A percentile compares a stretch with the other conserved stretches of the same genome.
Evolutionary conservation across 371 early-diverging fungal genomes (phyloP).

Genomic region (Mortierella polycephala): DNA sequence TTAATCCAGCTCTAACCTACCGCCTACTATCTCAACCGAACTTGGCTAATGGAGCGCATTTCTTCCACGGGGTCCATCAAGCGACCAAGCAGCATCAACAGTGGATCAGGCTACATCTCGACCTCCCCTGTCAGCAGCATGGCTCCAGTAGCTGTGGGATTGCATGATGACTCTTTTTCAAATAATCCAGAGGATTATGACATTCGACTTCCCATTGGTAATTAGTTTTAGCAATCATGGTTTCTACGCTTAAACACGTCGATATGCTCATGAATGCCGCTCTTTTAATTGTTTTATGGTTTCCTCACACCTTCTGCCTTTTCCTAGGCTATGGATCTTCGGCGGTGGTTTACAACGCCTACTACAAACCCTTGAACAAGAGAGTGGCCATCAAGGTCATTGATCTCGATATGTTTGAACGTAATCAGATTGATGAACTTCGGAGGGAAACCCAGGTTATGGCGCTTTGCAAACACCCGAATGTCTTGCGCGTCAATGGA

Average conservation of each 20-base stretch:
- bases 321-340: constrained; percentile 88
- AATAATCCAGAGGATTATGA: constrained; percentile 57
- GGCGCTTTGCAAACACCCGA: constrained; percentile 87
- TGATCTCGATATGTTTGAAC: constrained; percentile 92
- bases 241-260: no score
- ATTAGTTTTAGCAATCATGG: no score
- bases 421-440: constrained; percentile 93
- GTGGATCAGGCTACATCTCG: constrained; percentile 36
- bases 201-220: constrained; percentile 54
- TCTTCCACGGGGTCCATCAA: constrained; percentile 46
- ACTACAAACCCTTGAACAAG: constrained; percentile 77
- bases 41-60: constrained; percentile 42
- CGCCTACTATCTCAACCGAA: constrained; percentile 4
- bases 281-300: background rate
- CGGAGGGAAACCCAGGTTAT: constrained; percentile 92
- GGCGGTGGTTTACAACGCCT: constrained; percentile 86
- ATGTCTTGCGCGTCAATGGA: constrained; percentile 86
- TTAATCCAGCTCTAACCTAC: background rate
- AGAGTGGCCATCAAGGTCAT: constrained; percentile 89
- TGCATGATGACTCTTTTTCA: constrained; percentile 49
- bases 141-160: constrained; percentile 15
- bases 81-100: constrained; percentile 47
- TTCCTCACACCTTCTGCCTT: background rate
- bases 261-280: background rate
- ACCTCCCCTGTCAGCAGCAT: constrained; percentile 35